Percentiles rank a stretch among this genome's conserved stretches.
These are phyloP conservation scores for Golubevia pallescens DNA, from an alignment of 1,284 basidiomycete species.

Conservation along the genomic window DNA sequence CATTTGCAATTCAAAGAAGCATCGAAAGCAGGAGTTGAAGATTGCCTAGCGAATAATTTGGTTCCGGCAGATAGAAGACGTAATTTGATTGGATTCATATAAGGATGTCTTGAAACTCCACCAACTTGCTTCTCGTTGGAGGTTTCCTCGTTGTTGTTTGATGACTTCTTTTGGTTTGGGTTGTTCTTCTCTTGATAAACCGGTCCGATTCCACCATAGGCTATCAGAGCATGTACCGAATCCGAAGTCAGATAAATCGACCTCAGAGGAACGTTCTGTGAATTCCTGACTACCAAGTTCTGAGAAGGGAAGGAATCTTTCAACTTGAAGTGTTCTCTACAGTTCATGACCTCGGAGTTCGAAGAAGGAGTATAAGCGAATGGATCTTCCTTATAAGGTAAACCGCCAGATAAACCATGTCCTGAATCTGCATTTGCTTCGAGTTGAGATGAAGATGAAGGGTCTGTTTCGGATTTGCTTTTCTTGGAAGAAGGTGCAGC, in stretches of 20 bases:
- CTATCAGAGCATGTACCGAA: conserved; percentile 52
- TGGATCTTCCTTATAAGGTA: conserved; percentile 57
- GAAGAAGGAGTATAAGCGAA: conserved; percentile 40
- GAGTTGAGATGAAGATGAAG: no score
- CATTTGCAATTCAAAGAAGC: conserved; percentile 42
- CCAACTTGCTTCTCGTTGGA: background rate
- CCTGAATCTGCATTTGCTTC: background rate
- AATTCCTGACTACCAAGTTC: conserved; percentile 58
- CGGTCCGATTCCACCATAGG: conserved; percentile 26
- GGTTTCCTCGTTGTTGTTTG: conserved; percentile 3
- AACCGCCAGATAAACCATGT: conserved; percentile 35
- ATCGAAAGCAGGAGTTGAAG: conserved; percentile 27
- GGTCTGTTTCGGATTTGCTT: no score
- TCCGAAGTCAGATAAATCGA: conserved; percentile 53
- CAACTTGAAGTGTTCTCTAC: conserved; percentile 50
- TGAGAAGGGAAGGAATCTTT: conserved; percentile 37
- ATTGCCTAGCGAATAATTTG: conserved; percentile 55
- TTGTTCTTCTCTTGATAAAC: no score
- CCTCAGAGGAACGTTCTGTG: conserved; percentile 47
- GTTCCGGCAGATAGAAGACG: conserved; percentile 56
- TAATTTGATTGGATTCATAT: conserved; percentile 51
- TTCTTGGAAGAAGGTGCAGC: no score
- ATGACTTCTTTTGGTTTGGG: conserved; percentile 32
- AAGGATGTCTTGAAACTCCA: conserved; percentile 23
- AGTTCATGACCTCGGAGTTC: conserved; percentile 43